Percentiles rank a stretch among this genome's conserved stretches.
Conservation (phyloP, 441 rosid species). For the Capsella rubella region DNA sequence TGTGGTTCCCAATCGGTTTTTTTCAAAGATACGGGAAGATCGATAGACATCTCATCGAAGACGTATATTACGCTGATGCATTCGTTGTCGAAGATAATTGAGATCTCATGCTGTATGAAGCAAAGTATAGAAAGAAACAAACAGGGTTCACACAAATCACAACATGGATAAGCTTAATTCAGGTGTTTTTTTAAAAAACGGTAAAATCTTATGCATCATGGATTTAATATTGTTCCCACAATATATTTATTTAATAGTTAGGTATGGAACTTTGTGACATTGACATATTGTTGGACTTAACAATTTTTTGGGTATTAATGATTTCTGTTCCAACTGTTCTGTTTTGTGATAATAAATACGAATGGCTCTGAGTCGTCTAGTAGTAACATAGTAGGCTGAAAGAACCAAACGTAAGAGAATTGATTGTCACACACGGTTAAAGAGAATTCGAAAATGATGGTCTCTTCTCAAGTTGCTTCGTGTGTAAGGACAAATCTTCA, state of each 20-base stretch:
- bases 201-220: not conserved
- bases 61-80: not conserved
- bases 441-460: not conserved
- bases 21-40: constrained; percentile 5
- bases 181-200: not conserved
- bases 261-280: not conserved
- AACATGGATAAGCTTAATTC: not conserved
- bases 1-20: not conserved
- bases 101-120: constrained; percentile 20
- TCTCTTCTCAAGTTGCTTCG: constrained; percentile 15
- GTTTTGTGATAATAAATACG: constrained; percentile 1
- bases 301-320: not conserved
- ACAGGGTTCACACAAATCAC: not conserved
- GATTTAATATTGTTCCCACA: not conserved
- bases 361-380: not conserved
- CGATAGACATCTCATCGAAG: not conserved
- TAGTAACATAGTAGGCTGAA: not conserved
- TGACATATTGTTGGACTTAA: not conserved
- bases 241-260: not conserved
- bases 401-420: constrained; percentile 1
- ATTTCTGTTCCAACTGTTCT: constrained; percentile 2
- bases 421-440: constrained; percentile 12
- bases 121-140: not conserved
- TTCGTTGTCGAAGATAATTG: constrained; percentile 28
- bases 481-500: constrained; percentile 9